Evolutionary conservation across 2,329 filamentous ascomycete species (phyloP), one percentile per base, ranked within the genome.

Genomic region (Clarireedia hainanense): DNA sequence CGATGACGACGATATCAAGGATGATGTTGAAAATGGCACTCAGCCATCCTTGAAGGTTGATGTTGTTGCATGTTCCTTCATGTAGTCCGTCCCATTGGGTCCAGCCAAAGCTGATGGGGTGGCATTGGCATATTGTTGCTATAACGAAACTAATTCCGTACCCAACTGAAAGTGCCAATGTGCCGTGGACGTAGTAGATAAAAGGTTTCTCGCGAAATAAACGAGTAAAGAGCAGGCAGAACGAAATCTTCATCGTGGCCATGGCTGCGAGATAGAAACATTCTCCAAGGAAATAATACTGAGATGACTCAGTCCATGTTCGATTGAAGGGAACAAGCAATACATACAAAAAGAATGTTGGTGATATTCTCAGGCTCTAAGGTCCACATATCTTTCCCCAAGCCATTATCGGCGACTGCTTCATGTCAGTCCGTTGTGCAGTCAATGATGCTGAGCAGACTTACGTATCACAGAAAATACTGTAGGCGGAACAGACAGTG

Each of bases 141-240:
- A 20, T 2, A 3, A 50, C 30, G 26, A 59, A 60, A 6, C 50
- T 39, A 12, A 60, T 40, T 27, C 43, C 20, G 23, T 55, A 51
- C 4, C 37, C 57, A 39, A 52, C 46, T 49, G 70, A 72, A 52
- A 76, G 67, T 5, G 62, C 60, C 30, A 77, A 61, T 47, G 37
- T 50, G 30, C 47, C 51, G 26, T 43, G 51, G 46, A 58, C 52
- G 36, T 24, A 51, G 27, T 51, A 51, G 14, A 71, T 70, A 10
- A 78, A 71, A 4, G 51, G 53, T 0, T 51, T 42, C 0, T 67
- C 62, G 0, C 76, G 75, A 58, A 83, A 82, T 53, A 83, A 76
- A 53, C 76, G 74, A 7, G 78, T 67, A 61, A 80, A 81, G 64
- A 82, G 80, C 61, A 76, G 71, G 1, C 82, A 67, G 27, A 83